Base-by-base conservation (phyloP, 352 stramenopile genomes). In the Phytopythium cucurbitacearum region DNA sequence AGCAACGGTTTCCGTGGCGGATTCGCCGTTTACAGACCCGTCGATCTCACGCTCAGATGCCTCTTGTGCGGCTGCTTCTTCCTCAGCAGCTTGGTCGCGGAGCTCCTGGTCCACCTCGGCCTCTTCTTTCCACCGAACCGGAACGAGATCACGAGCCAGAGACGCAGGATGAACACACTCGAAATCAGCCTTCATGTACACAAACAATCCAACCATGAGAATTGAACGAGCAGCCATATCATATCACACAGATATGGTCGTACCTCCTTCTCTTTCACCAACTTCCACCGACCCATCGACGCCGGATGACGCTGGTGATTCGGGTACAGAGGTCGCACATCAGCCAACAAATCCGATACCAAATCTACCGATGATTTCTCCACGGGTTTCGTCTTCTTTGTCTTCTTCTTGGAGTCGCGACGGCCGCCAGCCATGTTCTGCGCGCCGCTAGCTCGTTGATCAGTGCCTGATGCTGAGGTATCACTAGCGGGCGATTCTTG, bases 241-340 rank as follows among this genome's bases (percentile, higher is more conserved):
- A 46, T n/a, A 9, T 39, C 7, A 3, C 4, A 13, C 8, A 48
- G 1, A 33, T 9, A 38, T 3, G 15, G 41, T 36, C 61, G 51
- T 11, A 63, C 45, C 32, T 71, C 63, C 58, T 75, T 65, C 4
- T 81, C 83, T 48, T 82, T 87, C 28, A 79, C 56, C 4, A 77
- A 55, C 39, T 76, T 82, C 81, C 81, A 91, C 38, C 64, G 52
- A 7, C 81, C 81, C 54, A 80, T 68, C 5, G 79, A 80, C 33
- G 79, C 81, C 7, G 81, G 79, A 47, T 91, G 81, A 13, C 76
- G 50, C n/a, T 77, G 48, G 33, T 53, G 47, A 10, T 52, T 48
- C 2, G 76, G 67, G 11, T 21, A 28, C 16, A 32, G 4, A 32
- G 48, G 48, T 2, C 36, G 37, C 2, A 53, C 21, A 28, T 32